Conservation (phyloP, 768 basidiomycete species). For the Gloeostereum incarnatum region DNA sequence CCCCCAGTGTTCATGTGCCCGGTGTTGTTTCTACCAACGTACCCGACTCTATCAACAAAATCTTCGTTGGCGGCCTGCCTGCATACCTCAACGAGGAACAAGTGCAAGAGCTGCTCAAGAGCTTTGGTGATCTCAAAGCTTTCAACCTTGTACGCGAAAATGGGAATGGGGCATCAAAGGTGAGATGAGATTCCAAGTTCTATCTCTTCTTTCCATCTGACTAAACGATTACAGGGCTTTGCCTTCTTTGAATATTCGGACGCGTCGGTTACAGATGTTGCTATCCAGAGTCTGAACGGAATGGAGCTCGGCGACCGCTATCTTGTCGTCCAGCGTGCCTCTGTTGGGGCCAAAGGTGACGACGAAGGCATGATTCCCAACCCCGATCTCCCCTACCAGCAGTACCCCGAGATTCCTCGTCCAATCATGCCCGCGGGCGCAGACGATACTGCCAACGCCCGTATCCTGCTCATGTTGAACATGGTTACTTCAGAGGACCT, state of each 20-base stretch:
- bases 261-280: constrained; percentile 80
- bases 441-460: constrained; percentile 45
- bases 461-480: constrained; percentile 95
- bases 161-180: constrained; percentile 83
- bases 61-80: constrained; percentile 95
- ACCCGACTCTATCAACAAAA: constrained; percentile 95
- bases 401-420: constrained; percentile 75
- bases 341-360: constrained; percentile 81
- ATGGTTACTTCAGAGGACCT: constrained; percentile 97
- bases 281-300: constrained; percentile 91
- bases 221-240: constrained; percentile 61
- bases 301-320: constrained; percentile 97
- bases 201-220: not conserved
- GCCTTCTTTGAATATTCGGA: constrained; percentile 99
- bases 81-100: constrained; percentile 96
- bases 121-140: constrained; percentile 93
- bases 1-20: constrained; percentile 81
- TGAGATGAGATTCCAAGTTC: constrained; percentile 17
- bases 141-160: constrained; percentile 98
- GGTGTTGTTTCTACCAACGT: constrained; percentile 96
- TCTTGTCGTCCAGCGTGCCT: constrained; percentile 94
- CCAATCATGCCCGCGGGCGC: constrained; percentile 86
- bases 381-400: constrained; percentile 67
- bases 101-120: constrained; percentile 95
- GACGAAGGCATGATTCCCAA: constrained; percentile 54